Evolutionary conservation across 2,329 filamentous ascomycete species (phyloP).

Genomic region (Trichoderma breve): DNA sequence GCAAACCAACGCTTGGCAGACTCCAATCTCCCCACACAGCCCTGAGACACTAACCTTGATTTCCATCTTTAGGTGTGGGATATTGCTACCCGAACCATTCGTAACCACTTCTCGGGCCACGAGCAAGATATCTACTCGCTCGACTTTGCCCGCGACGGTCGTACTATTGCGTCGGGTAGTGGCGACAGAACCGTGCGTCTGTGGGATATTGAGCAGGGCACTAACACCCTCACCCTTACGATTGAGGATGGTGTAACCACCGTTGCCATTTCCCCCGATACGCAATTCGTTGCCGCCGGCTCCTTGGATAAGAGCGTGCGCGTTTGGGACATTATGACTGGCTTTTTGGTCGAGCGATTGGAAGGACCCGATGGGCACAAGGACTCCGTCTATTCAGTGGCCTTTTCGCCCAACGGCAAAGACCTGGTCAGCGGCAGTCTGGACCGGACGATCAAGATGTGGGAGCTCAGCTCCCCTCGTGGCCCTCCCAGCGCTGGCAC

Average conservation of each 20-base stretch:
- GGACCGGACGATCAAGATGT: slow-evolving; percentile 99
- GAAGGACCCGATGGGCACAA: slow-evolving; percentile 94
- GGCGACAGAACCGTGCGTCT: slow-evolving; percentile 92
- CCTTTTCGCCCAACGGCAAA: slow-evolving; percentile 89
- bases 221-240: slow-evolving; percentile 77
- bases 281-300: slow-evolving; percentile 88
- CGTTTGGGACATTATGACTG: slow-evolving; percentile 89
- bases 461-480: slow-evolving; percentile 79
- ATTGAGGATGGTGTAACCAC: slow-evolving; percentile 98
- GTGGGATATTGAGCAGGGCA: slow-evolving; percentile 88
- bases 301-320: slow-evolving; percentile 97
- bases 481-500: slow-evolving; percentile 64
- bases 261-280: slow-evolving; percentile 94
- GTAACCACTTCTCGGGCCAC: slow-evolving; percentile 91
- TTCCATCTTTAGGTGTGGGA: slow-evolving; percentile 77
- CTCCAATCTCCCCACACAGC: not conserved
- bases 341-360: slow-evolving; percentile 83
- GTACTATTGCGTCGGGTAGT: slow-evolving; percentile 91
- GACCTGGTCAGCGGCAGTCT: slow-evolving; percentile 92
- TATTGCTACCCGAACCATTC: slow-evolving; percentile 77
- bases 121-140: slow-evolving; percentile 98
- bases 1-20: slow-evolving; percentile 33
- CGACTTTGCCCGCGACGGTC: slow-evolving; percentile 90
- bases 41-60: slow-evolving; percentile 21
- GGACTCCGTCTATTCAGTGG: slow-evolving; percentile 94